These are phyloP conservation scores for Emergomyces orientalis DNA, from an alignment of 2,329 filamentous ascomycete species.

Conservation along the genomic window DNA sequence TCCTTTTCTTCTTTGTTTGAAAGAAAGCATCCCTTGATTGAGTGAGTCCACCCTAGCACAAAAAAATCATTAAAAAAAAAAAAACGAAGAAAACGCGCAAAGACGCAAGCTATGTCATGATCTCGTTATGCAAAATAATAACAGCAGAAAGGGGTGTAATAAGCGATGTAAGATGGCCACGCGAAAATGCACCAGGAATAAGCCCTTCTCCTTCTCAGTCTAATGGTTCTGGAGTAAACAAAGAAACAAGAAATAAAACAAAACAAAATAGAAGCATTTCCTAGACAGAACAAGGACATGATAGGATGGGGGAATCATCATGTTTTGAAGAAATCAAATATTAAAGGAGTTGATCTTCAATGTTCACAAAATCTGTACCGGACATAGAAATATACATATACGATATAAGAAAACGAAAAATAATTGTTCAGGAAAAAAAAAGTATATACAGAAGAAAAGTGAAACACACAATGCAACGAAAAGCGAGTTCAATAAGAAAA, in stretches of 20 bases:
- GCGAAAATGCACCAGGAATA: slow-evolving; percentile 11
- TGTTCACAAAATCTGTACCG: not conserved
- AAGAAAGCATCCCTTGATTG: too few relatives aligned
- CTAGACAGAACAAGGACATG: not conserved
- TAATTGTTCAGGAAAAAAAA: slow-evolving; percentile 2
- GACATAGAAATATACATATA: slow-evolving; percentile 4
- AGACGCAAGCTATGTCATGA: not conserved
- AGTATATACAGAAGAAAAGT: slow-evolving; percentile 1
- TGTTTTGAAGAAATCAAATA: not conserved
- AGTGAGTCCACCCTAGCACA: not conserved
- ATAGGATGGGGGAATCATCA: not conserved
- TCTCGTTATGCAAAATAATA: slow-evolving; percentile 13
- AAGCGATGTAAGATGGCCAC: slow-evolving; percentile 21
- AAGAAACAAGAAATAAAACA: not conserved
- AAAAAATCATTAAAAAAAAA: not conserved
- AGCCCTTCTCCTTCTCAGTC: not conserved
- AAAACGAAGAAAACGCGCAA: not conserved
- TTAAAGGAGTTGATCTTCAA: not conserved
- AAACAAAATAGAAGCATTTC: not conserved
- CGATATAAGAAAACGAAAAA: slow-evolving; percentile 8
- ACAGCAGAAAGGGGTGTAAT: not conserved
- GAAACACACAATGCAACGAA: not conserved
- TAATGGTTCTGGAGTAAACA: not conserved
- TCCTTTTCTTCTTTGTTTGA: too few relatives aligned
- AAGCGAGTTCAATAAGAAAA: not conserved